Evolutionary conservation across 306 rosid species (phyloP), one percentile per base, ranked within the genome.

Genomic region (Acmispon strigosus): DNA sequence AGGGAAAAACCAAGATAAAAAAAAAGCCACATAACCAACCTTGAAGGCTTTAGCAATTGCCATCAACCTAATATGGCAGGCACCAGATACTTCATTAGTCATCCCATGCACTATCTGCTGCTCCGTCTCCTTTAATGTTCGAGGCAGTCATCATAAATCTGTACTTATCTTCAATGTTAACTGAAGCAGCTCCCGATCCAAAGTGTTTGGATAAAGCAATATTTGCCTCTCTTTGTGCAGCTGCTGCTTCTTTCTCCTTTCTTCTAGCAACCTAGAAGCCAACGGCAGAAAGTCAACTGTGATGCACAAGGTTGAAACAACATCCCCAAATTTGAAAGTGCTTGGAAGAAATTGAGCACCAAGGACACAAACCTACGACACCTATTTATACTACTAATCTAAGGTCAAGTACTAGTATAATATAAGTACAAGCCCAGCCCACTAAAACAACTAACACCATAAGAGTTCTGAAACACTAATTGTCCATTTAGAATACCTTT

Each of bases 91-190:
- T 77, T 51, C 54, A 49, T 76, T 45, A 90, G 70, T 90, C 97
- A 62, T 91, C 90, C 97, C 97, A 91, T 51, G 97, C 97, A 76
- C 95, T 78, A 74, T 91, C 97, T 15, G 97, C 97, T 10, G 89
- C 83, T 1, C 97, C 97, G 82, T 86, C 96, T 76, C 50, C 7
- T 74, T 83, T 84, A 62, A 6, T 58, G 82, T 75, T 63, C 8
- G 90, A 44, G 4, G 86, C 62, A 11, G 86, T 69, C 71, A 86
- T 84, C 97, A 91, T 91, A 87, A 88, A 88, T 80, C 64, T 85
- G 67, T 86, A 91, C 78, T 91, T 91, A 77, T 91, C 97, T 76
- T 86, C 96, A 0, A 91, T 86, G 81, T 81, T 82, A 27, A 88
- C 75, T 32, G 96, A 72, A 74, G 82, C 72, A 41, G 86, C 73